phyloP scores from a whole-genome alignment of 192 early-diverging fungal species.

The Podila horticola region DNA sequence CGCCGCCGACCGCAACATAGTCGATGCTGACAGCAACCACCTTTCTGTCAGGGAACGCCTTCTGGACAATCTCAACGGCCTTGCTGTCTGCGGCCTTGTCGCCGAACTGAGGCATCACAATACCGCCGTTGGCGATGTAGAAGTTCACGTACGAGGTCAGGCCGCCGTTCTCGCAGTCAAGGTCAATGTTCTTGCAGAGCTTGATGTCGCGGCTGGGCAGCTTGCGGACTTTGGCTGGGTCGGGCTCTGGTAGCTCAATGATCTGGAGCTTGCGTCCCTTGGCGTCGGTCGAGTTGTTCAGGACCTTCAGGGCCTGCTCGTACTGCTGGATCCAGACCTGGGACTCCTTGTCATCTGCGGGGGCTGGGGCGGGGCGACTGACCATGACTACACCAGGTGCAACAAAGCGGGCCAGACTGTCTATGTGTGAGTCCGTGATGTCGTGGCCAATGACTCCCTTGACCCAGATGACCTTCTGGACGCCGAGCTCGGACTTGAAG shows the following conservation, averaged over 20 bases:
- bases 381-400: constrained; percentile 25
- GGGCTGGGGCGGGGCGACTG: constrained; percentile 20
- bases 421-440: constrained; percentile 28
- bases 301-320: constrained; percentile 11
- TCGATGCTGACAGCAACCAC: constrained; percentile 16
- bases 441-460: constrained; percentile 27
- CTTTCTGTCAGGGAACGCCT: constrained; percentile 14
- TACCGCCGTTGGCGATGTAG: constrained; percentile 17
- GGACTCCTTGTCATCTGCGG: constrained; percentile 7
- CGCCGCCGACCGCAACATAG: constrained; percentile 18
- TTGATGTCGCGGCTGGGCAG: constrained; percentile 10
- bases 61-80: constrained; percentile 17
- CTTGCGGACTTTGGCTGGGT: constrained; percentile 21
- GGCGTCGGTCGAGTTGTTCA: constrained; percentile 11
- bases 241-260: constrained; percentile 20
- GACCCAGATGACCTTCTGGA: constrained; percentile 25
- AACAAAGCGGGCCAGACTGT: constrained; percentile 31
- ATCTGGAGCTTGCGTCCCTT: constrained; percentile 23
- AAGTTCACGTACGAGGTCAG: constrained; percentile 26
- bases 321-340: constrained; percentile 27
- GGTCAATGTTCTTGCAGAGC: constrained; percentile 22
- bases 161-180: constrained; percentile 21
- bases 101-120: constrained; percentile 18
- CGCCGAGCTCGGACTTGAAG: constrained; percentile 14
- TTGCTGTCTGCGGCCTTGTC: constrained; percentile 9